Conservation (phyloP, 148 eudicot species). For the Rhododendron molle region DNA sequence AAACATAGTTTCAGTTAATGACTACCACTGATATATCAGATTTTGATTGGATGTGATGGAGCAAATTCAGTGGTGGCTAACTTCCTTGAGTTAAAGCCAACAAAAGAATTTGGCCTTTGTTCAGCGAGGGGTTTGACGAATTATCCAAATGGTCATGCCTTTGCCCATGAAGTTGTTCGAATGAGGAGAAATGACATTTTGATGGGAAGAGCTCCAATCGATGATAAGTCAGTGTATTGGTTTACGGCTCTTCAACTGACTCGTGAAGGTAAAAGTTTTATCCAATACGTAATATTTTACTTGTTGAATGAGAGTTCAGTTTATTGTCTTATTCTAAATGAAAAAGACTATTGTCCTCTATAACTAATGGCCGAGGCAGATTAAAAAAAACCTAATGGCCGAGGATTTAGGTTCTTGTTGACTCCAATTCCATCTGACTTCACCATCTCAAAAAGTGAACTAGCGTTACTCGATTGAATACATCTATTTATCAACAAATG, state of each 20-base stretch:
- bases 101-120: conserved; percentile 20
- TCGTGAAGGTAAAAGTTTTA: background rate
- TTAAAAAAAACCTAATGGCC: background rate
- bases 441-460: background rate
- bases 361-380: background rate
- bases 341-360: background rate
- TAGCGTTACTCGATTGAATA: background rate
- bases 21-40: conserved; percentile 15
- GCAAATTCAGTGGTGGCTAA: conserved; percentile 41
- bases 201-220: conserved; percentile 37
- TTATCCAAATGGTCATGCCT: conserved; percentile 44
- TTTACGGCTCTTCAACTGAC: conserved; percentile 16
- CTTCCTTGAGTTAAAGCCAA: conserved; percentile 35
- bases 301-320: background rate
- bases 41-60: conserved; percentile 53
- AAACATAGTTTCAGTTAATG: background rate
- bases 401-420: background rate
- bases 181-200: conserved; percentile 18
- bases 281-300: background rate
- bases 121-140: conserved; percentile 37
- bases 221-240: conserved; percentile 42
- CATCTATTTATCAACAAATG: background rate
- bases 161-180: conserved; percentile 30
- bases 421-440: background rate
- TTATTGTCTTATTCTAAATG: background rate